Evolutionary conservation across 2,329 filamentous ascomycete species (phyloP), one percentile per base, ranked within the genome.

Genomic region (Nothomitra cinnamomea): DNA sequence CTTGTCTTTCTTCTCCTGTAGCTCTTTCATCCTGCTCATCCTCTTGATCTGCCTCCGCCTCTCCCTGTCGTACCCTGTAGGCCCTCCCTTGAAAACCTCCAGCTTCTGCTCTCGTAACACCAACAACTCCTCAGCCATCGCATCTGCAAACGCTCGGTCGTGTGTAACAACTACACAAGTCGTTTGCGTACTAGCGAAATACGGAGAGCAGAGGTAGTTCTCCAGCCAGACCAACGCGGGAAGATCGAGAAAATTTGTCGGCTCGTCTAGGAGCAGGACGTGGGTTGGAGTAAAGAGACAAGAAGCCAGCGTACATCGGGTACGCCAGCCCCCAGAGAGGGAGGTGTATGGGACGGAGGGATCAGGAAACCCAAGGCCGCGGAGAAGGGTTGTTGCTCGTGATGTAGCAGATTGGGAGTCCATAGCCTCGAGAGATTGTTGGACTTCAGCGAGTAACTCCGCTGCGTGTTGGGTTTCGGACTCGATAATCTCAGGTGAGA

Each of bases 171-270:
- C 70, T 15, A 94, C 71, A 1, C 92, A 72, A 0, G 86, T 92
- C 0, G 73, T 77, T 1, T 72, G 67, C 0, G 72, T 67, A 0
- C 65, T 65, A 19, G 79, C 74, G 2, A 72, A 71, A 2, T 82
- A 65, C 1, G 74, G 69, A 38, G 75, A 70, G 52, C 69, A 69
- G 8, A 94, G 76, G 61, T 88, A 82, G 12, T 76, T 75, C 62
- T 94, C 83, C 1, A 95, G 72, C 86, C 87, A 94, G 54, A 94
- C 78, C 55, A 94, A 88, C 1, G 85, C 85, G 0, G 88, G 74
- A 0, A 94, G 71, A 61, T 94, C 87, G 1, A 94, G 74, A 62
- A 87, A 94, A 62, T 94, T 94, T 35, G 87, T 94, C 0, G 87
- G 87, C 63, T 94, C 87, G 64, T 94, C 87, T 1, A 94, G 77